These are phyloP conservation scores for Aspergillus awamori DNA, from an alignment of 2,329 filamentous ascomycete genomes.

Conservation along the genomic window DNA sequence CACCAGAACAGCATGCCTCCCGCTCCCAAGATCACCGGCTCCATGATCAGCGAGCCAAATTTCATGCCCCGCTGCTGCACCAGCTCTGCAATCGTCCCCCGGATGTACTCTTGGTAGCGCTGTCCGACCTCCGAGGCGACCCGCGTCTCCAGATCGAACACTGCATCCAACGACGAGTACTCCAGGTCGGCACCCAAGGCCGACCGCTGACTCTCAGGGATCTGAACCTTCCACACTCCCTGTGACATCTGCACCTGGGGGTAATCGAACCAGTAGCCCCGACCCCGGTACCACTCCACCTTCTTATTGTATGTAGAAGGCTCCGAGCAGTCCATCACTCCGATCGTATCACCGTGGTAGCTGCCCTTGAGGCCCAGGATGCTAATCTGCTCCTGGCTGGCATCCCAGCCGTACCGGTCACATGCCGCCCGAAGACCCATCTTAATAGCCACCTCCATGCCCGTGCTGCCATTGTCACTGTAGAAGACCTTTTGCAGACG, in stretches of 20 bases:
- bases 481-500: constrained; percentile 75
- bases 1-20: constrained; percentile 82
- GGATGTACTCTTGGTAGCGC: constrained; percentile 65
- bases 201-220: constrained; percentile 54
- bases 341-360: constrained; percentile 87
- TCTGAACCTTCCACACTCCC: constrained; percentile 67
- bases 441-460: constrained; percentile 80
- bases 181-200: constrained; percentile 50
- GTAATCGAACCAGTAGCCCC: constrained; percentile 80
- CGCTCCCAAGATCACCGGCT: constrained; percentile 78
- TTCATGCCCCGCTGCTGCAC: constrained; percentile 60
- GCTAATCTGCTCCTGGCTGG: constrained; percentile 59
- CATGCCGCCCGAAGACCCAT: constrained; percentile 76
- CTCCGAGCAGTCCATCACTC: constrained; percentile 83
- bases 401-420: constrained; percentile 67
- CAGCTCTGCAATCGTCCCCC: constrained; percentile 56
- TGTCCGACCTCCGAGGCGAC: constrained; percentile 48
- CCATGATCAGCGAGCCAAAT: constrained; percentile 77
- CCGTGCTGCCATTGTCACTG: constrained; percentile 82
- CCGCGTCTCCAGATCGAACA: constrained; percentile 64
- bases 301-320: constrained; percentile 78
- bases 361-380: constrained; percentile 76
- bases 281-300: constrained; percentile 81
- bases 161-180: constrained; percentile 54
- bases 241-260: constrained; percentile 69